Conservation (phyloP, 2,329 filamentous ascomycete species). For the Aspergillus hiratsukae region DNA sequence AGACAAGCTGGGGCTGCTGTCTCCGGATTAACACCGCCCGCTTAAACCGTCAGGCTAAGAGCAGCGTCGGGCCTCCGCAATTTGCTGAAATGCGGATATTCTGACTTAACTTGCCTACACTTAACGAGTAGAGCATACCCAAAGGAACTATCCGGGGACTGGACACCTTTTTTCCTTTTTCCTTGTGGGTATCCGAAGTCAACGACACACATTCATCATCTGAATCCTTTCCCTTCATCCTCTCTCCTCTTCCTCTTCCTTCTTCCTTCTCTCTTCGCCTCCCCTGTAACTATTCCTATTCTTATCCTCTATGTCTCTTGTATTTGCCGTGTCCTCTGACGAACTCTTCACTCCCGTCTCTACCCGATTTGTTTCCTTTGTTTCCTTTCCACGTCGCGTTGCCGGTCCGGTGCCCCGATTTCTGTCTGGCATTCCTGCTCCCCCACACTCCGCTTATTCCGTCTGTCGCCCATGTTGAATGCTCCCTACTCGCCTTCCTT, state of each 20-base stretch:
- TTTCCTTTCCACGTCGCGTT: constrained; percentile 12
- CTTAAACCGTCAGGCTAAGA: not conserved
- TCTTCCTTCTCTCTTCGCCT: not conserved
- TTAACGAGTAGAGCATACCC: too few relatives aligned
- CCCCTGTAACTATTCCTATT: too few relatives aligned
- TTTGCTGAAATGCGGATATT: constrained; percentile 14
- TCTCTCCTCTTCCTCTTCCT: not conserved
- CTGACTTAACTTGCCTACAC: too few relatives aligned
- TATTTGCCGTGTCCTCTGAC: constrained; percentile 16
- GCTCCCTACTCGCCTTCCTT: constrained; percentile 2
- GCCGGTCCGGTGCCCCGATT: constrained; percentile 30
- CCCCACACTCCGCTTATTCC: constrained; percentile 35
- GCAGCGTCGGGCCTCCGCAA: constrained; percentile 6
- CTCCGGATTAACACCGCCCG: constrained; percentile 12
- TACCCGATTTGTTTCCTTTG: constrained; percentile 5
- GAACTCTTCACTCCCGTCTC: constrained; percentile 11
- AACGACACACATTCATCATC: not conserved
- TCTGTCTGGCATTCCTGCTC: constrained; percentile 23
- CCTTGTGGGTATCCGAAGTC: constrained; percentile 1
- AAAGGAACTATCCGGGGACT: not conserved
- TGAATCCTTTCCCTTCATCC: not conserved
- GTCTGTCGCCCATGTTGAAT: constrained; percentile 18
- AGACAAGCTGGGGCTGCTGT: constrained; percentile 1
- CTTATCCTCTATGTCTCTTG: constrained; percentile 20
- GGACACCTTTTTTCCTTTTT: not conserved